A percentile compares a stretch with the other conserved stretches of the same genome.
Conservation (phyloP, 441 rosid species). For the Aquilaria agallochum region DNA sequence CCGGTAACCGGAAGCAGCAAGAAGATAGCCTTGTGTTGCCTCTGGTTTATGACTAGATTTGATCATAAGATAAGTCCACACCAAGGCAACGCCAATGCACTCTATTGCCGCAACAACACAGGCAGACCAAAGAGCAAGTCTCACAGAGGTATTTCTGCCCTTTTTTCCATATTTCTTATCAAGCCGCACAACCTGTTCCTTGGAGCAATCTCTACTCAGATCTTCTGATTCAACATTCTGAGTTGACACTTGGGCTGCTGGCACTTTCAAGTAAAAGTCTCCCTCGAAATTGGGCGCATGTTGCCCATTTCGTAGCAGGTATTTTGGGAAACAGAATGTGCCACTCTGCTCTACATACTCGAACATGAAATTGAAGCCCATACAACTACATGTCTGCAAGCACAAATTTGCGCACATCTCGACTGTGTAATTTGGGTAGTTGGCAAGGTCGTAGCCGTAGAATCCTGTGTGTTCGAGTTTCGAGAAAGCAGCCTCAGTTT, state of each 20-base stretch:
- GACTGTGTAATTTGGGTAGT: slow-evolving; percentile 4
- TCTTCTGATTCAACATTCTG: background rate
- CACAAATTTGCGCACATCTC: slow-evolving; percentile 15
- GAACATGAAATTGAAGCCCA: slow-evolving; percentile 13
- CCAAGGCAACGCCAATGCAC: slow-evolving; percentile 10
- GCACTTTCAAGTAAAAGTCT: slow-evolving; percentile 20
- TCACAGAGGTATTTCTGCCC: background rate
- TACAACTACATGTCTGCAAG: slow-evolving; percentile 10
- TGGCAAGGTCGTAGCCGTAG: slow-evolving; percentile 15
- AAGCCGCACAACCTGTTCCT: background rate
- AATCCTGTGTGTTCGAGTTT: slow-evolving; percentile 7
- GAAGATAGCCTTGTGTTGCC: slow-evolving; percentile 3
- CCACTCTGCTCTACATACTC: slow-evolving; percentile 7
- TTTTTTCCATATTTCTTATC: slow-evolving; percentile 13
- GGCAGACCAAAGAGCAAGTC: slow-evolving; percentile 16
- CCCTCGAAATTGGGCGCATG: slow-evolving; percentile 6
- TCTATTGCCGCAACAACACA: slow-evolving; percentile 17
- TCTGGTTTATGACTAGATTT: background rate
- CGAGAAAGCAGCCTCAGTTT: background rate
- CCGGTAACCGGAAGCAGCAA: slow-evolving; percentile 14
- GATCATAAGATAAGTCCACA: slow-evolving; percentile 15
- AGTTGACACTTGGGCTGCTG: background rate
- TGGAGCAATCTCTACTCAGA: slow-evolving; percentile 9
- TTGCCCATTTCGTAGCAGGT: slow-evolving; percentile 20
- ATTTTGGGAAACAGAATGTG: slow-evolving; percentile 17